phyloP scores from a whole-genome alignment of 768 basidiomycete species.

The Tricholomella constricta region DNA sequence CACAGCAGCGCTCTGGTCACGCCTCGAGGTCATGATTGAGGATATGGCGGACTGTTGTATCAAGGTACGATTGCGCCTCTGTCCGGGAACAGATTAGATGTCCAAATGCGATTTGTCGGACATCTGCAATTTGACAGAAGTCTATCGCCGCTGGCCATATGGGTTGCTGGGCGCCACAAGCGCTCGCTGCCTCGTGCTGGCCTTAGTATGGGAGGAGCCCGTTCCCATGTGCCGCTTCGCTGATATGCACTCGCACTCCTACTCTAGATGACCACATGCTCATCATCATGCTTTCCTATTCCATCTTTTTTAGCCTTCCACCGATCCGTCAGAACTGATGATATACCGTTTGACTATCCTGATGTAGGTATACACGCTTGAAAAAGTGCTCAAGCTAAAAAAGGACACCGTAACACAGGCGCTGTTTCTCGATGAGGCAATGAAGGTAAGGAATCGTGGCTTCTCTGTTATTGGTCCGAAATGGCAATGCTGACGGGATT shows the following conservation, averaged over 20 bases:
- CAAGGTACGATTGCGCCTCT: constrained; percentile 55
- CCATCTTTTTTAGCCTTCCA: neutral
- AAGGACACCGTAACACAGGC: constrained; percentile 76
- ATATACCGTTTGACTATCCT: neutral
- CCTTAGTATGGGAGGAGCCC: neutral
- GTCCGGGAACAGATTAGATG: neutral
- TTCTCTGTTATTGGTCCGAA: neutral
- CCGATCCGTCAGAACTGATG: neutral
- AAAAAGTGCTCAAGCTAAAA: constrained; percentile 91
- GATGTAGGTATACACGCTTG: constrained; percentile 87
- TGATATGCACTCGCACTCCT: neutral
- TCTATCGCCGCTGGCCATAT: constrained; percentile 7
- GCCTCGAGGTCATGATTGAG: constrained; percentile 81
- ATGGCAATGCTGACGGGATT: neutral
- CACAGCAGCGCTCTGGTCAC: constrained; percentile 75
- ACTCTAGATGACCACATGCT: neutral
- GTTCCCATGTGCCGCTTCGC: neutral
- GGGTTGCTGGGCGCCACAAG: constrained; percentile 13
- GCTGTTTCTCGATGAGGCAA: constrained; percentile 88
- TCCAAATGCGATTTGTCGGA: neutral
- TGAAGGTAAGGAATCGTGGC: constrained; percentile 63
- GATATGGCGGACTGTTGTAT: constrained; percentile 91
- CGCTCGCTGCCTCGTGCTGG: constrained; percentile 16
- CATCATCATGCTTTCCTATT: neutral
- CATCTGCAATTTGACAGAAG: neutral